A percentile compares a stretch with the other conserved stretches of the same genome.
phyloP scores from a whole-genome alignment of 352 stramenopile species.

The Aphanomyces invadans region DNA sequence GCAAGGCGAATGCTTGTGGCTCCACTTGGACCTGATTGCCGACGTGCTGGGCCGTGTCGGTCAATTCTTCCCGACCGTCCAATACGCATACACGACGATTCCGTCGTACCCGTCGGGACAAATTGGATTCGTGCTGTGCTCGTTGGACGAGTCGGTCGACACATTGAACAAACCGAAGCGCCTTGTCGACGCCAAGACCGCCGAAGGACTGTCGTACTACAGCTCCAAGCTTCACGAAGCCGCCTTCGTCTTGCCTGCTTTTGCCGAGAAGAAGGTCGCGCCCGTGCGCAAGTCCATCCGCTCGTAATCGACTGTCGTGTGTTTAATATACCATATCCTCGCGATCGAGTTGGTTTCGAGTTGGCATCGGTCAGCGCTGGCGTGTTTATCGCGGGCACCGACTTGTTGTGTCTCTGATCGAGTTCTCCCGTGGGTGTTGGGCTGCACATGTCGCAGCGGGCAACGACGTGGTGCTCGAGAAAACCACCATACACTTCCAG shows the following conservation, averaged over 20 bases:
- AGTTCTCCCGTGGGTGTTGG: no score
- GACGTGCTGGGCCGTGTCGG: conserved; percentile 90
- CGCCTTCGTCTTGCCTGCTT: conserved; percentile 95
- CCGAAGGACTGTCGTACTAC: conserved; percentile 91
- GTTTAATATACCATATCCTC: no score
- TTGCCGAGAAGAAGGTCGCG: conserved; percentile 84
- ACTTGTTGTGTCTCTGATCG: no score
- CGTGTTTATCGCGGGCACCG: no score
- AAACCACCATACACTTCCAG: no score
- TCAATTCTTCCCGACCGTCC: conserved; percentile 89
- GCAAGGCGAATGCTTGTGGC: conserved; percentile 97
- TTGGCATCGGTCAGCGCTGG: no score
- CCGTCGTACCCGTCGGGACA: conserved; percentile 98
- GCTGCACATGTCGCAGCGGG: no score
- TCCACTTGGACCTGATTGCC: conserved; percentile 96
- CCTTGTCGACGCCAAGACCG: conserved; percentile 41
- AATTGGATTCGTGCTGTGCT: conserved; percentile 97
- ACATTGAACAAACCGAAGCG: conserved; percentile 66
- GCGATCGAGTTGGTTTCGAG: no score
- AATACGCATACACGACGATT: conserved; percentile 99
- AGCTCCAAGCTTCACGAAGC: conserved; percentile 89
- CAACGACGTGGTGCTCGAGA: no score
- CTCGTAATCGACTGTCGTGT: conserved; percentile 7
- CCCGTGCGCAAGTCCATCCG: conserved; percentile 63
- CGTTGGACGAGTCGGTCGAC: conserved; percentile 48